Evolutionary conservation across 2,329 filamentous ascomycete species (phyloP), one percentile per base, ranked within the genome.

Genomic region (Alternaria panax): DNA sequence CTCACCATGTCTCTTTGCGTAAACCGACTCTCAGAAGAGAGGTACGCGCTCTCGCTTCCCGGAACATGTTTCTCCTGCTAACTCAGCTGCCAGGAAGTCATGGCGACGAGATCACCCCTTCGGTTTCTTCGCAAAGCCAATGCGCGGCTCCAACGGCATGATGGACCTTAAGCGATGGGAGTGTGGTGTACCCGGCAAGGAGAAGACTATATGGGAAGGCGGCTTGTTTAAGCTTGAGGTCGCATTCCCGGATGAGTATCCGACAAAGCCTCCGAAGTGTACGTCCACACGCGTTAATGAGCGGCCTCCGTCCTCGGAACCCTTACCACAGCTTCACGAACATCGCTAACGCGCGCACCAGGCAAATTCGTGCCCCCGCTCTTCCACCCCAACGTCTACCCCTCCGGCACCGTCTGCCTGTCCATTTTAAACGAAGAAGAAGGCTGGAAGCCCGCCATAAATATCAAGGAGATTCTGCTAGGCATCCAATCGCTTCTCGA

Each of bases 211-310:
- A 22, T 99, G 95, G 95, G 93, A 96, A 74, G 93, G 93, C n/a
- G 95, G 95, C 2, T 82, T 97, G 11, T 98, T 98, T 83, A 99
- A 98, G 83, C 83, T 99, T 59, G 92, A 91, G 58, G 90, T 99
- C 71, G 88, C 86, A 11, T 99, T 99, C 71, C 95, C 96, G 0
- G 95, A 99, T 73, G 95, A 99, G 75, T 99, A 99, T 79, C 95
- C 95, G 16, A 99, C 96, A 51, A 99, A 99, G 80, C 95, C 95
- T 30, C 95, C 95, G 1, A 99, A 99, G 82, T 99, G 95, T 97
- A 87, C 79, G 90, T 82, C 38, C 16, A 28, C 8, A 24, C 12
- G 18, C 12, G 11, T 12, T 24, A 12, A 41, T 24, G 38, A 41
- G 38, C 38, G 20, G 20, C 12, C 11, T 41, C 11, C 3, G 20